Conservation (phyloP, 2,329 filamentous ascomycete genomes). For the Fusarium papillatum region DNA sequence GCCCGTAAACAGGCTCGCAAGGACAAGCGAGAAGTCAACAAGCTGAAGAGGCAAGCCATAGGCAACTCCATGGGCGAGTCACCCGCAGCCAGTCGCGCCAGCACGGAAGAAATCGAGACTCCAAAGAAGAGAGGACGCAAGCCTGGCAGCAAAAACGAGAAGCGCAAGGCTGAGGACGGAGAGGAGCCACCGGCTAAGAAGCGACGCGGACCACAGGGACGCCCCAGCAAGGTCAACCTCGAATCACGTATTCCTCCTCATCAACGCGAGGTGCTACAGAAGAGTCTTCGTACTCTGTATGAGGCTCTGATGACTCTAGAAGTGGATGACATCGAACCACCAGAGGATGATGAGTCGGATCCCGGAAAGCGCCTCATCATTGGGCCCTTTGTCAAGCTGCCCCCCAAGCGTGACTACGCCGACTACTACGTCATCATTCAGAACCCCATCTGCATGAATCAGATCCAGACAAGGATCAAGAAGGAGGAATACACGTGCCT, state of each 20-base stretch:
- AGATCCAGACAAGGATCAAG: conserved; percentile 95
- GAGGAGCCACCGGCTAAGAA: conserved; percentile 85
- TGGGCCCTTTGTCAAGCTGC: conserved; percentile 92
- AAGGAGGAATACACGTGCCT: conserved; percentile 91
- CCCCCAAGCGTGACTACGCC: conserved; percentile 89
- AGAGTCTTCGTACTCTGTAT: conserved; percentile 82
- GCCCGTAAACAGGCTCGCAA: conserved; percentile 90
- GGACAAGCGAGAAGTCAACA: conserved; percentile 83
- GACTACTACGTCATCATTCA: conserved; percentile 97
- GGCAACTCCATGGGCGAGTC: conserved; percentile 70
- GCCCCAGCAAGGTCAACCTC: conserved; percentile 70
- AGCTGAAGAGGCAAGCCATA: conserved; percentile 68
- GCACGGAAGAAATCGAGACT: conserved; percentile 83
- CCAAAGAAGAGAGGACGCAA: conserved; percentile 90
- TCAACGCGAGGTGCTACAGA: conserved; percentile 84
- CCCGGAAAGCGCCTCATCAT: conserved; percentile 84
- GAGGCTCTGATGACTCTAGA: conserved; percentile 88
- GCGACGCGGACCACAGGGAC: conserved; percentile 78
- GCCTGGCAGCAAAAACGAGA: conserved; percentile 79
- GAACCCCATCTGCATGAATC: conserved; percentile 95
- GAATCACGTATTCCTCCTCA: conserved; percentile 70
- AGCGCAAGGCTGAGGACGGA: conserved; percentile 88
- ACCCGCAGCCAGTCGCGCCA: conserved; percentile 83
- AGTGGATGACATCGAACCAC: conserved; percentile 77
- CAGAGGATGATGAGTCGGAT: conserved; percentile 69